A percentile compares a stretch with the other conserved stretches of the same genome.
Evolutionary conservation across 176 grass and related monocot species (phyloP).

Genomic region (Zoysia pacifica): DNA sequence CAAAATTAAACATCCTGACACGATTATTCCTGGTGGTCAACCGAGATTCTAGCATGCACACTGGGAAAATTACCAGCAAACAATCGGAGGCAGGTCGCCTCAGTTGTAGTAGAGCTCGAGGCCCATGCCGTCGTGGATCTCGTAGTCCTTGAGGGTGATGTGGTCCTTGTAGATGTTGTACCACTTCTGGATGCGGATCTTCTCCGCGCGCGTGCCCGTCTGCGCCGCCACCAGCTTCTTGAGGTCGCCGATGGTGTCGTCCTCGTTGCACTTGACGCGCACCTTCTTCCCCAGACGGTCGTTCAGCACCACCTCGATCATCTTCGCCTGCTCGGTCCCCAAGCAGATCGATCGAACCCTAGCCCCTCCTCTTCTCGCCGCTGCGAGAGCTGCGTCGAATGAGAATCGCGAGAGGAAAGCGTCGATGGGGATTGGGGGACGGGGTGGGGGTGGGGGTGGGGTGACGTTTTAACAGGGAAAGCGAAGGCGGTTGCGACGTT

Average conservation of each 20-base stretch:
- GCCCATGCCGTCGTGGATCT: slow-evolving; percentile 97
- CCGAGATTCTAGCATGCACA: neutral
- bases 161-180: slow-evolving; percentile 99
- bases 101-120: slow-evolving; percentile 99
- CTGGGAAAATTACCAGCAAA: neutral
- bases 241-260: slow-evolving; percentile 99
- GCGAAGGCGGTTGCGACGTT: neutral
- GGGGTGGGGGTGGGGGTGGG: too few species aligned
- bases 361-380: neutral
- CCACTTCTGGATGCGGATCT: slow-evolving; percentile 99
- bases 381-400: neutral
- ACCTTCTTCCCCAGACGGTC: slow-evolving; percentile 99
- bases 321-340: slow-evolving; percentile 27
- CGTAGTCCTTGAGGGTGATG: slow-evolving; percentile 99
- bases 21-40: neutral
- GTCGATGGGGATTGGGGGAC: too few species aligned
- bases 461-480: too few species aligned
- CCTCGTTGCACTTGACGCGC: slow-evolving; percentile 99
- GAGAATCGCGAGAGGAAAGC: neutral
- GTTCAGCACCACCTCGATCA: slow-evolving; percentile 99
- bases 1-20: neutral
- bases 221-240: slow-evolving; percentile 99
- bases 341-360: slow-evolving; percentile 40
- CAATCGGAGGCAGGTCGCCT: neutral
- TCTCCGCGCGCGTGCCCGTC: slow-evolving; percentile 88